Base-by-base conservation (phyloP, 208 protist species). In the Vickermania spadyakhi region DNA sequence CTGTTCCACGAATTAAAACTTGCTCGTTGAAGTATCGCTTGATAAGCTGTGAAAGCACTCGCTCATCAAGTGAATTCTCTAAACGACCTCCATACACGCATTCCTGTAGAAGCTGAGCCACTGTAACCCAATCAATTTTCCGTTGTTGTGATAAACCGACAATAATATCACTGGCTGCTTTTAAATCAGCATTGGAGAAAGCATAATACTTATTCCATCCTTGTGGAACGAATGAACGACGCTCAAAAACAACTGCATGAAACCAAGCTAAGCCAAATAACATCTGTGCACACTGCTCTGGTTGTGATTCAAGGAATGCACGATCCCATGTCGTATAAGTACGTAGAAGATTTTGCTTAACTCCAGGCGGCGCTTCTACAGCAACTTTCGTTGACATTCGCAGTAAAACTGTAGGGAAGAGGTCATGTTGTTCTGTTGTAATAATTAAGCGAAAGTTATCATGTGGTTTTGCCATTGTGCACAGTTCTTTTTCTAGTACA, bases 121-220 rank as follows among this genome's bases (percentile, higher is more conserved):
- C 61, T 5, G 90, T 94, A 18, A 75, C 73, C 94, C 95, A 98
- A 56, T 97, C 83, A 36, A 89, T 69, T 28, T 25, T 27, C 13
- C 60, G n/a, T 29, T 54, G 3, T 18, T 54, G 59, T 21, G 68
- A 41, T 52, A 91, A 50, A 31, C 21, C 63, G 21, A 79, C 67
- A 28, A 98, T 60, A 26, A 98, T 73, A 68, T 98, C 87, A 3
- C 80, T 77, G n/a, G 91, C 92, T 2, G 89, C 75, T 60, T 96
- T 93, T 1, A 99, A 76, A 66, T 99, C 96, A 2, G 96, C 81
- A 4, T 75, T 64, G 0, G 92, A 94, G 75, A 99, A 99, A 67
- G 98, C 97, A 84, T 98, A 98, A 62, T 89, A 97, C 79, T 98
- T 97, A 51, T 86, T 84, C 96, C 96, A 99, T 30, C 97, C 97